Base-by-base conservation (phyloP, 2,329 filamentous ascomycete species). In the Aureobasidium pullulans region DNA sequence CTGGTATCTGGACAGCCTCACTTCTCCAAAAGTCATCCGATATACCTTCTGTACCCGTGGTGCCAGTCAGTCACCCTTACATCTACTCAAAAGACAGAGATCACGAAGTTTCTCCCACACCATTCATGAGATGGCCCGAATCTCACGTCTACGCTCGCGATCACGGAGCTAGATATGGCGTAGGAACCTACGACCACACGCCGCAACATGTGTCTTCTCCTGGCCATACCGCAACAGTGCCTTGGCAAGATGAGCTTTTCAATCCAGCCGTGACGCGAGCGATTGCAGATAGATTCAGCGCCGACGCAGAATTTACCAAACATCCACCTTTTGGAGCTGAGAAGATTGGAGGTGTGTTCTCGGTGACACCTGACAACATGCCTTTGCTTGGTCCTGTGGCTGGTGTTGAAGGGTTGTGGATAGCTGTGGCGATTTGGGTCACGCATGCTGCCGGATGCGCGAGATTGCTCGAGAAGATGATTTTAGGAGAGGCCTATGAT, bases 31-130 rank as follows among this genome's bases (percentile, higher is more conserved):
- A 13, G 6, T 44, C 60, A 13, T n/a, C 49, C 4, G 39, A 16
- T n/a, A 47, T 70, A 2, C 46, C 46, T 6, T 69, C 66, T 1
- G 64, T 72, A 9, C 70, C 71, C 0, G 65, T 71, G 9, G 64
- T 72, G 5, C 71, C 71, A 1, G 70, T 73, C 10, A 68, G 66
- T 11, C 71, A 73, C 60, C 71, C 70, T n/a, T 73, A 72, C 59
- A 70, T 69, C 40, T 71, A 69, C 40, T 68, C 68, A 5, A 60
- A 62, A 16, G 28, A 39, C 4, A 53, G 49, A 13, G 13, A 60
- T 19, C 59, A 63, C 15, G 60, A 60, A n/a, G 46, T 58, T 3
- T 19, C 19, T 1, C 32, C 50, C 11, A 48, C 48, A 1, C 65
- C 71, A 16, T 73, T 69, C 48, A 65, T 73, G n/a, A 64, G 71